phyloP scores from a whole-genome alignment of 768 basidiomycete genomes.

The Lentinula boryana region DNA sequence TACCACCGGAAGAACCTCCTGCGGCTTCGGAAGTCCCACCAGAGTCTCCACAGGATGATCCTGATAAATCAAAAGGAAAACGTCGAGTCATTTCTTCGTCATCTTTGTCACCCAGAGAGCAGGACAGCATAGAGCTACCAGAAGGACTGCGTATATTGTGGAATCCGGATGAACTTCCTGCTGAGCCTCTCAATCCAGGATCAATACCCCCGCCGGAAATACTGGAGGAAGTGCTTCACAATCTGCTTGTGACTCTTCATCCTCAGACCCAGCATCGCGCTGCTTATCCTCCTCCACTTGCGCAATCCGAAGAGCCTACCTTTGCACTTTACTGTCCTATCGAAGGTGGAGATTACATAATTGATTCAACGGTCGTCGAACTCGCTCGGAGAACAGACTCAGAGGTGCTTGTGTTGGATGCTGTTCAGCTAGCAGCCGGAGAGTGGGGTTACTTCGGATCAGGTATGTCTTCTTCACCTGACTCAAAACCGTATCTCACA shows the following conservation, averaged over 20 bases:
- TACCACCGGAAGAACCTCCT: not conserved
- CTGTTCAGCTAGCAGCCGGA: slow-evolving; percentile 81
- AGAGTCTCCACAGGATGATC: slow-evolving; percentile 27
- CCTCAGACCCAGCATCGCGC: slow-evolving; percentile 78
- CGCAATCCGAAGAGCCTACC: slow-evolving; percentile 66
- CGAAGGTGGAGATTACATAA: slow-evolving; percentile 79
- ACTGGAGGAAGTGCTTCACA: slow-evolving; percentile 69
- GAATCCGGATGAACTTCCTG: slow-evolving; percentile 28
- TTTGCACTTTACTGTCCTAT: slow-evolving; percentile 86
- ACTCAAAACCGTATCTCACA: not conserved
- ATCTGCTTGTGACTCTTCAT: slow-evolving; percentile 71
- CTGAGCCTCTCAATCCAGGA: slow-evolving; percentile 21
- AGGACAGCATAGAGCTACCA: slow-evolving; percentile 47
- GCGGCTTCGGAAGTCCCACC: not conserved
- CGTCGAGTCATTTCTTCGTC: slow-evolving; percentile 24
- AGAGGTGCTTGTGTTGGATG: slow-evolving; percentile 82
- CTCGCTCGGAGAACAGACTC: slow-evolving; percentile 67
- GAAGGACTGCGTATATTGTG: slow-evolving; percentile 59
- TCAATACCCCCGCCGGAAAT: slow-evolving; percentile 68
- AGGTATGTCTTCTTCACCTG: slow-evolving; percentile 33
- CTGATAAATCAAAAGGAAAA: slow-evolving; percentile 36
- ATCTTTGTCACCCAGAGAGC: slow-evolving; percentile 24
- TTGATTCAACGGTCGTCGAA: slow-evolving; percentile 75
- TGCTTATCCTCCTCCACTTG: slow-evolving; percentile 46
- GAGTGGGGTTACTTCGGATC: slow-evolving; percentile 82